phyloP scores from a whole-genome alignment of 2,329 filamentous ascomycete genomes.

The Byssochlamys sp. region DNA sequence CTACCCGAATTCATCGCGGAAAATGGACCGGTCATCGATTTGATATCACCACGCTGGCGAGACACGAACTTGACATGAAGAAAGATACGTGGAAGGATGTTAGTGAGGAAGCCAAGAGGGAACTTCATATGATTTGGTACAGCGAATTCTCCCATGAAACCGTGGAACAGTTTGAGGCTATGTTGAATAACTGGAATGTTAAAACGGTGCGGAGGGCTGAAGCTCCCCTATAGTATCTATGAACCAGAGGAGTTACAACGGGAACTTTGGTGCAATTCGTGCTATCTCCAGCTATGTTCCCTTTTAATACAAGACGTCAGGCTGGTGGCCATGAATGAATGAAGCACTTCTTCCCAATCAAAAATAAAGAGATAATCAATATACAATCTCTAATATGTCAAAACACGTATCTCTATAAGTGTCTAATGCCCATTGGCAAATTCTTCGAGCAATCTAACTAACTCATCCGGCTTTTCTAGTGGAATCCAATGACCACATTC shows the following conservation, averaged over 20 bases:
- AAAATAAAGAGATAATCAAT: no score
- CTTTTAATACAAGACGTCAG: no score
- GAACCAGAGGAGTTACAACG: no score
- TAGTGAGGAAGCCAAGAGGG: conserved; percentile 14
- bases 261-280: no score
- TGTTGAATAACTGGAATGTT: neutral
- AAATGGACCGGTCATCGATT: conserved; percentile 22
- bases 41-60: conserved; percentile 17
- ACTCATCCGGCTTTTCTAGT: conserved; percentile 1
- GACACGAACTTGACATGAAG: conserved; percentile 6
- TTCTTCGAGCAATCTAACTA: neutral
- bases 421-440: neutral
- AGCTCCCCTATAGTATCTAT: neutral
- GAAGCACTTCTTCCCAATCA: no score
- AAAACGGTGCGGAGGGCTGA: neutral
- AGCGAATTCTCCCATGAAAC: neutral
- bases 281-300: no score
- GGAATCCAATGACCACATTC: conserved; percentile 5
- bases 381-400: no score
- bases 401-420: neutral
- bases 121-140: conserved; percentile 13
- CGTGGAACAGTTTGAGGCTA: neutral
- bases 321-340: no score
- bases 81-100: conserved; percentile 17
- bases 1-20: conserved; percentile 12